Percentiles rank a stretch among this genome's conserved stretches.
phyloP scores from a whole-genome alignment of 805 yeast species.

The Pichia manshurica region DNA sequence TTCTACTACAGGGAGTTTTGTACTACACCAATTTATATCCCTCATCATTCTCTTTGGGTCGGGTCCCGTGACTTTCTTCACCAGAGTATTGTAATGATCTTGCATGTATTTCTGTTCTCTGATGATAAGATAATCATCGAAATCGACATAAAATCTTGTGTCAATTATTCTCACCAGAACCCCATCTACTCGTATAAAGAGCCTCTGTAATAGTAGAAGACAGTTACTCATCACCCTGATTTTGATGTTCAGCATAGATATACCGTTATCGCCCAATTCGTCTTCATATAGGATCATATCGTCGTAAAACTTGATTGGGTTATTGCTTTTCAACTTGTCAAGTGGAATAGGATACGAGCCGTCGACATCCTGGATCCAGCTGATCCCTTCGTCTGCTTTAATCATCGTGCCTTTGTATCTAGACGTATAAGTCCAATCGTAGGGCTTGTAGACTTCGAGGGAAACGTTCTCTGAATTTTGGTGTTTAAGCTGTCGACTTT shows the following conservation, averaged over 20 bases:
- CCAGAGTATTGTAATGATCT: slow-evolving; percentile 43
- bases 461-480: slow-evolving; percentile 21
- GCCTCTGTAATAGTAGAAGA: slow-evolving; percentile 63
- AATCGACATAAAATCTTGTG: slow-evolving; percentile 77
- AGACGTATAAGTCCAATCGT: slow-evolving; percentile 95
- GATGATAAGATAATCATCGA: slow-evolving; percentile 54
- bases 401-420: slow-evolving; percentile 59
- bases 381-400: slow-evolving; percentile 4
- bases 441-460: slow-evolving; percentile 68
- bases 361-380: slow-evolving; percentile 18
- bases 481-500: slow-evolving; percentile 33
- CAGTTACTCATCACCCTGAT: slow-evolving; percentile 86
- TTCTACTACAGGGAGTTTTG: slow-evolving; percentile 25
- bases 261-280: slow-evolving; percentile 95
- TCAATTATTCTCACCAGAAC: slow-evolving; percentile 82
- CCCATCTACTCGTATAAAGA: slow-evolving; percentile 84
- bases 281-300: slow-evolving; percentile 89
- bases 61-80: slow-evolving; percentile 28
- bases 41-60: slow-evolving; percentile 68
- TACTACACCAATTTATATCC: slow-evolving; percentile 82
- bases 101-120: slow-evolving; percentile 76
- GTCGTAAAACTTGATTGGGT: slow-evolving; percentile 84
- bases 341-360: slow-evolving; percentile 51
- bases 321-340: slow-evolving; percentile 58
- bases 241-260: slow-evolving; percentile 68